Base-by-base conservation (phyloP, 768 basidiomycete genomes). In the Hirschioporus abietinus region DNA sequence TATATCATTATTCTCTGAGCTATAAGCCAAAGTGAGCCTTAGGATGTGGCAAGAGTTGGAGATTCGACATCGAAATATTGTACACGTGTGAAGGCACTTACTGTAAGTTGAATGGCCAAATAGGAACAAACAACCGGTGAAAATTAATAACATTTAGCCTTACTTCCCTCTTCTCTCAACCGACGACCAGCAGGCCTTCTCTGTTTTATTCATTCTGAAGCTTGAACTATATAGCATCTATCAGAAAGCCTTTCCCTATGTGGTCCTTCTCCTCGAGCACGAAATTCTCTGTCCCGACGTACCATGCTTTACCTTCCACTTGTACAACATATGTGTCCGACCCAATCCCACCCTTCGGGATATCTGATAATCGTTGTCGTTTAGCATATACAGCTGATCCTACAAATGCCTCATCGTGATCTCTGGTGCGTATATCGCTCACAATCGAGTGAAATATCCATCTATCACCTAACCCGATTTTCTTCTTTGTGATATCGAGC, bases 401-500 rank as follows among this genome's bases (percentile, higher is more conserved):
- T 2, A 66, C 63, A 66, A 77, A 78, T 35, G 67, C 74, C 36
- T 69, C 71, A 10, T 70, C 74, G 25, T 25, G 1, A 3, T 61
- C 25, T 17, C 23, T 17, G 60, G 24, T 64, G 27, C 66, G 35
- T 64, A 63, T 57, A 1, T 66, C 18, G 66, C 76, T 77, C 8
- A 78, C 74, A 58, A 77, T 64, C 61, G 79, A 80, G 58, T 80
- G 73, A 68, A 76, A 80, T 23, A 70, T 70, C 26, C 73, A 70
- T 58, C 71, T 67, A 35, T 78, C 74, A 1, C 74, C 76, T 25
- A 76, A 63, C 10, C n/a, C 65, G 65, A 76, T 65, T 61, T 67
- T 63, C 1, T 74, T 75, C 63, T 76, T 74, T 20, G 74, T 75
- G 0, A 79, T 71, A n/a, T 74, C 77, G 15, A 79, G 71, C 8